Evolutionary conservation across 441 rosid species (phyloP).

Genomic region (Daphne laureola): DNA sequence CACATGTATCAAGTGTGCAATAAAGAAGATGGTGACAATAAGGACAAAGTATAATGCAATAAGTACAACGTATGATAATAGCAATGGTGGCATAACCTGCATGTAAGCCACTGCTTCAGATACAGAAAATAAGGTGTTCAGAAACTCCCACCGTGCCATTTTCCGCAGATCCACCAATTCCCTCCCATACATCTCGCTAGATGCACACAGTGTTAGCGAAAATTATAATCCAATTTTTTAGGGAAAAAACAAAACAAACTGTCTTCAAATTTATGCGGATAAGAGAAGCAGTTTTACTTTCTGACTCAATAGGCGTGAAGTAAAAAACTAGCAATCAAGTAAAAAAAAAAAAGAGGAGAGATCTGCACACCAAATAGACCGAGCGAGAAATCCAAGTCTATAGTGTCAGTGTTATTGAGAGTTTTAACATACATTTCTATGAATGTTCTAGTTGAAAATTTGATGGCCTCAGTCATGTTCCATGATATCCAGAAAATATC

Average conservation of each 20-base stretch:
- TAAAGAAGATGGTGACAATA: not conserved
- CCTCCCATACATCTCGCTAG: slow-evolving; percentile 92
- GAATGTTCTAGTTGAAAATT: no score
- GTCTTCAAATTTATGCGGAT: not conserved
- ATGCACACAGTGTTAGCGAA: slow-evolving; percentile 35
- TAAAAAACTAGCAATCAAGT: no score
- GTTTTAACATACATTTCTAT: no score
- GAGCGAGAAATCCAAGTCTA: no score
- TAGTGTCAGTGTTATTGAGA: no score
- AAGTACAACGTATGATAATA: not conserved
- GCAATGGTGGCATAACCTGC: slow-evolving; percentile 49
- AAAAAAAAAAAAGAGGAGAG: no score
- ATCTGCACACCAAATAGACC: no score
- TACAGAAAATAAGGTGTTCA: slow-evolving; percentile 91
- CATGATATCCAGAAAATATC: no score
- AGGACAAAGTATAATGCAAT: not conserved
- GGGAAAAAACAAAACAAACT: not conserved
- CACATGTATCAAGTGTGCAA: not conserved
- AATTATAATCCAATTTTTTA: slow-evolving; percentile 22
- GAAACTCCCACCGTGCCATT: slow-evolving; percentile 87
- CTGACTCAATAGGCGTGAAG: no score
- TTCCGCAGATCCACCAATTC: slow-evolving; percentile 92
- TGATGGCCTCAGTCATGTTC: no score
- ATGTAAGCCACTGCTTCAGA: slow-evolving; percentile 95
- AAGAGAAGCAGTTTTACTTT: slow-evolving; percentile 6